Base-by-base conservation (phyloP, 352 stramenopile species). In the Pythium folliculosum region DNA sequence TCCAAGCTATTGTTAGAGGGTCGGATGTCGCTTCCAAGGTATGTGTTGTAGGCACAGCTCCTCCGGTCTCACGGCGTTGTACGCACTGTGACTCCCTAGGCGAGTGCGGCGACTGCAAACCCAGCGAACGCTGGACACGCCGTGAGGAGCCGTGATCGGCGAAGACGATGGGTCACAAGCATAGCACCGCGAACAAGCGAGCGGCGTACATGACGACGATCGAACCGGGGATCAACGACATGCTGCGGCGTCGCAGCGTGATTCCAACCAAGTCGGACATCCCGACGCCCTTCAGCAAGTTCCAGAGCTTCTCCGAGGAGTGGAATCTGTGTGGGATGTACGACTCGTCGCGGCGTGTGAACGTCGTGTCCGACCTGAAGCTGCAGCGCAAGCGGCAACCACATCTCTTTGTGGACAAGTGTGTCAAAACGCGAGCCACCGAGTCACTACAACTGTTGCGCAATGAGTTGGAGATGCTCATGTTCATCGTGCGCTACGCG, bases 241-340 rank as follows among this genome's bases (percentile, higher is more conserved):
- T 43, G 5, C 57, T 70, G 4, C 32, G 57, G 10, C 66, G 66
- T 1, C 66, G 30, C 23, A 68, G 59, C 40, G 54, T 64, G 10
- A 48, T 64, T 5, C 66, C 66, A 0, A 60, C 60, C 5, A 52
- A 57, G 30, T 66, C 62, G 0, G 60, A 69, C 19, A 75, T 86
- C 5, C 68, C 76, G 27, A 72, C 69, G 1, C 70, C 83, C 12
- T 90, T 90, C 53, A 86, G 71, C 16, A 76, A 59, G 3, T 69
- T 85, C 59, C 75, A 77, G n/a, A 70, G 71, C 9, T 69, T 90
- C 38, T 86, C 77, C n/a, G 69, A 84, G 8, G 77, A 88, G 55
- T 89, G 78, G 82, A 90, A 90, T 67, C 37, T 88, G 23, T 90
- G 82, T 54, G 69, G 80, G 25, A 82, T 76, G 40, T 75, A 85